Conservation (phyloP, 139 green algal genomes). For the Limnomonas spitsbergensis region DNA sequence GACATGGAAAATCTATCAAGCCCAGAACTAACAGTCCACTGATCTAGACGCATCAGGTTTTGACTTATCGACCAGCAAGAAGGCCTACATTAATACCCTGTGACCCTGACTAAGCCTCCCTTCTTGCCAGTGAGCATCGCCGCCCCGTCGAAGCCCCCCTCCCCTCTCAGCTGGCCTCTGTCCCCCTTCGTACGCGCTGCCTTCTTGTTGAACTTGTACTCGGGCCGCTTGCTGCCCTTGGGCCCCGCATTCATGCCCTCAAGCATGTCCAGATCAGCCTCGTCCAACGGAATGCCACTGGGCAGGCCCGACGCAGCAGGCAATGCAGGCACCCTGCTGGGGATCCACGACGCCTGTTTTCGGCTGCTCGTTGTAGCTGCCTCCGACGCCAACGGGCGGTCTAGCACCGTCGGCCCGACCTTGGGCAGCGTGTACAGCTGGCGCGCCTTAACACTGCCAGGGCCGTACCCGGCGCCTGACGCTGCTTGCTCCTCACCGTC, state of each 20-base stretch:
- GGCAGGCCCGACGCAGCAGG: background rate
- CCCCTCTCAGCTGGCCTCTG: constrained; percentile 33
- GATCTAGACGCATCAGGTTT: no score
- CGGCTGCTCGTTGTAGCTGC: background rate
- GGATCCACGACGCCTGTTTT: background rate
- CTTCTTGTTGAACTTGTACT: constrained; percentile 86
- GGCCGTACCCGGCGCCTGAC: background rate
- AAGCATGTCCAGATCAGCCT: constrained; percentile 55
- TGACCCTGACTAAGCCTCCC: constrained; percentile 60
- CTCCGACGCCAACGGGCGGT: background rate
- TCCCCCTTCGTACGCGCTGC: constrained; percentile 59
- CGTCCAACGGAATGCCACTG: constrained; percentile 24
- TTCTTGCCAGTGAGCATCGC: constrained; percentile 54
- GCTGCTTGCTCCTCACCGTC: background rate
- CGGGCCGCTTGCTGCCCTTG: constrained; percentile 41
- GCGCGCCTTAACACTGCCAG: background rate
- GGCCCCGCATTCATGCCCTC: background rate
- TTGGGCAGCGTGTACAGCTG: background rate
- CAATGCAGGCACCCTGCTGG: background rate
- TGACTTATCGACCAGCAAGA: no score
- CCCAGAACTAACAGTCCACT: no score
- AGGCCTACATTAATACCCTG: constrained; percentile 28
- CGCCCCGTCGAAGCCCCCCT: constrained; percentile 54
- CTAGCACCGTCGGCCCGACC: background rate
- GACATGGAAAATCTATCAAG: no score